Evolutionary conservation across 495 filamentous ascomycete species (phyloP).

Genomic region (Parmelia sp.): DNA sequence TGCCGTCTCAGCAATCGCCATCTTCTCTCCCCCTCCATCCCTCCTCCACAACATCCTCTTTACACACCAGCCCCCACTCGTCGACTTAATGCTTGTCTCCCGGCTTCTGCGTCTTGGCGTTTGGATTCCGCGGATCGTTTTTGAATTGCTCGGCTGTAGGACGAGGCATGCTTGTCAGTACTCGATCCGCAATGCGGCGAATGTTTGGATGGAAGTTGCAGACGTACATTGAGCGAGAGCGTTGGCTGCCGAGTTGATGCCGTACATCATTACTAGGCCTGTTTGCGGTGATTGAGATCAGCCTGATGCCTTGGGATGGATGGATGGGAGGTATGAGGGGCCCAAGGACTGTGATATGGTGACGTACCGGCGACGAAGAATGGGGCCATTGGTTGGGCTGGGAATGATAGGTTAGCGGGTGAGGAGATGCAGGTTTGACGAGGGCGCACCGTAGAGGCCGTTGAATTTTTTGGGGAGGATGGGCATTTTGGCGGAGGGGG

Average conservation of each 20-base stretch:
- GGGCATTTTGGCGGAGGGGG: constrained; percentile 39
- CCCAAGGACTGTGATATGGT: neutral
- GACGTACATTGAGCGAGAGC: constrained; percentile 59
- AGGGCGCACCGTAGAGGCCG: constrained; percentile 70
- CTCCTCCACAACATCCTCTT: neutral
- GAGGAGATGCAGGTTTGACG: no score
- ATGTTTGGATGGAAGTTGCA: no score
- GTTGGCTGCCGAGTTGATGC: constrained; percentile 71
- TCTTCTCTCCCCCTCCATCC: neutral
- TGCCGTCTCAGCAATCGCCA: neutral
- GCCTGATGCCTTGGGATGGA: neutral
- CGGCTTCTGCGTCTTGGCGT: constrained; percentile 48
- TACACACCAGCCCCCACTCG: neutral
- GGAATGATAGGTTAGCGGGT: constrained; percentile 17
- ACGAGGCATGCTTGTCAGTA: neutral
- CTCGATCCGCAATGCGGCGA: no score
- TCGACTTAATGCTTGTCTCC: constrained; percentile 19
- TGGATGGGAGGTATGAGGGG: neutral
- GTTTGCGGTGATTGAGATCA: constrained; percentile 3
- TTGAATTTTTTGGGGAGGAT: constrained; percentile 92
- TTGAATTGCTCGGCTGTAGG: constrained; percentile 76
- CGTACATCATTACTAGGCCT: constrained; percentile 82
- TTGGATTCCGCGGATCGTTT: constrained; percentile 91
- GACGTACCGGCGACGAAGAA: constrained; percentile 90
- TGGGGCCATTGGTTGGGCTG: constrained; percentile 81